Conservation (phyloP, 1,284 basidiomycete genomes). For the Caloboletus firmus region DNA sequence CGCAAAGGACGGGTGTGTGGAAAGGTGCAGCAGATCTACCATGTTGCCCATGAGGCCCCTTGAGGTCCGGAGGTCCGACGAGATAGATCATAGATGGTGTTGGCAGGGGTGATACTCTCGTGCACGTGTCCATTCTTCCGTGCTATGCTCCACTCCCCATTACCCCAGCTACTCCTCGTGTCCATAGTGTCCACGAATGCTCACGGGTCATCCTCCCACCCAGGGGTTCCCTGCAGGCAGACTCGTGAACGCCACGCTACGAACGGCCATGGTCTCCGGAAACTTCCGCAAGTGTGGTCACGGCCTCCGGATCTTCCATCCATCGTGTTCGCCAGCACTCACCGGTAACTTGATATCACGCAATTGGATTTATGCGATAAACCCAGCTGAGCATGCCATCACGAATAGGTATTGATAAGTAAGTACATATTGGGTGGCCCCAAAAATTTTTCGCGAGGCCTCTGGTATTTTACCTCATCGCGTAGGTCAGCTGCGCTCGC, state of each 20-base stretch:
- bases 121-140: conserved; percentile 26
- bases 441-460: too few species aligned
- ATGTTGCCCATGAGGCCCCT: not conserved
- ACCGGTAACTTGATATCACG: conserved; percentile 13
- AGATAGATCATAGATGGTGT: not conserved
- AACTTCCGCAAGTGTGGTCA: too few species aligned
- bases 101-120: conserved; percentile 1
- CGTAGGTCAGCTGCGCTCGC: too few species aligned
- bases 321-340: conserved; percentile 14
- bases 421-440: too few species aligned
- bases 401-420: not conserved
- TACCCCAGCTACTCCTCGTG: conserved; percentile 19
- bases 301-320: conserved; percentile 26
- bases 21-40: conserved; percentile 3
- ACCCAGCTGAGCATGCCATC: not conserved
- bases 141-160: not conserved
- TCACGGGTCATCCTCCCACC: not conserved
- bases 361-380: conserved; percentile 7
- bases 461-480: too few species aligned
- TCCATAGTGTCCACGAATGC: conserved; percentile 1
- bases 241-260: conserved; percentile 19
- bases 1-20: not conserved
- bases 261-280: too few species aligned
- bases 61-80: conserved; percentile 4
- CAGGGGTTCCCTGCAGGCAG: conserved; percentile 24